Evolutionary conservation across 2,329 filamentous ascomycete genomes (phyloP), one percentile per base, ranked within the genome.

Genomic region (Aureobasidium sp.): DNA sequence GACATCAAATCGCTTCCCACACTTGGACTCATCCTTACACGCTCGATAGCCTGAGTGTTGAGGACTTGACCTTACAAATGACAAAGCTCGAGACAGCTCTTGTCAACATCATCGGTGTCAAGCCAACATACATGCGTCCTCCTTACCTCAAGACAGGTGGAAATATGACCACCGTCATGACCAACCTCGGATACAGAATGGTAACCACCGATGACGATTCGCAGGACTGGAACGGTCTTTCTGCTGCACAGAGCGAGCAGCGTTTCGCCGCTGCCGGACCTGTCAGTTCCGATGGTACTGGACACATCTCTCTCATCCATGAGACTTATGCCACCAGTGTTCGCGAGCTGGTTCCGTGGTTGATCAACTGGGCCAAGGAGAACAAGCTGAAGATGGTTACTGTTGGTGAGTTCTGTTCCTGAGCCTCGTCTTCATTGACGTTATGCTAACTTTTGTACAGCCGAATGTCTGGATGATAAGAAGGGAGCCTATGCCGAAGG

Each of bases 81-180:
- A 27, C 25, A 7, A 55, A 33, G 29, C 50, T 55, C 17, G 60
- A 61, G 19, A 55, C 37, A 3, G 60, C 50, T 13, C 17, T 61
- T 17, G 43, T 53, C 25, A 57, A 61, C 27, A 57, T 61, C 27
- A 54, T 61, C 8, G 60, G 60, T 29, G 51, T 54, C 23, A 57
- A 49, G 17, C 40, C 60, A 5, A 61, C 50, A 1, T 61, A 61
- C 51, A 61, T 61, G 50, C 60, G 60, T 33, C 60, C 60, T 40
- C 60, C 50, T 11, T 61, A 57, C 27, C 60, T 61, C 31, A 46
- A 55, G 17, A 55, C 49, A 5, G 60, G 51, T 11, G 42, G 50
- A 3, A 61, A 54, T 27, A 42, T 57, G 8, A 27, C 51, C 19
- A 61, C 35, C 2, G 60, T 31, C 4, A 58, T 61, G 38, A 47